Evolutionary conservation across 306 rosid genomes (phyloP), one percentile per base, ranked within the genome.

Genomic region (Cicer arietinum): DNA sequence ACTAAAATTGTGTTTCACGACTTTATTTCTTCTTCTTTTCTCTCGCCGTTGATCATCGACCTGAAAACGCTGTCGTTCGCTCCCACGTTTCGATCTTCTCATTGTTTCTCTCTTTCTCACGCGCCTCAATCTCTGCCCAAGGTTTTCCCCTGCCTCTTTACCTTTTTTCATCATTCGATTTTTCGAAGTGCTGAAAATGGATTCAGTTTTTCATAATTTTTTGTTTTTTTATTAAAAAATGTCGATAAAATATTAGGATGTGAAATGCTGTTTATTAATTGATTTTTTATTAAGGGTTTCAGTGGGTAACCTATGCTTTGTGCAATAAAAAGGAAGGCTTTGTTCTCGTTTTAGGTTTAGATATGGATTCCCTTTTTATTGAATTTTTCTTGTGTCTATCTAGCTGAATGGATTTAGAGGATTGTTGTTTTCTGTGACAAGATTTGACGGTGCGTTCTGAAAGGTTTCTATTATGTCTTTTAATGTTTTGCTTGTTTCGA

Each of bases 71-170:
- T 3, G 18, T 22, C 41, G 72, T 69, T 68, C 16, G 18, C 16
- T 16, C 37, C 39, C 48, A 51, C 16, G 17, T 4, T 64, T 65
- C 66, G 18, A 20, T 65, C 64, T 18, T 52, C 16, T 39, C 63
- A 11, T 11, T 11, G 7, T 20, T 73, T 8, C 0, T 48, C 48
- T 48, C n/a, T 8, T 18, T 73, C 46, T 44, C 58, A 10, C 46
- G 16, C 77, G 10, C 63, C 41, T 40, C 35, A 74, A 37, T 61
- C 79, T 74, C 20, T 18, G 35, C n/a, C n/a, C 7, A 76, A 76
- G 80, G 80, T 54, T 66, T 40, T 44, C 14, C 59, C 50, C 48
- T 51, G 0, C 48, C 80, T 56, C 59, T 7, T 7, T 7, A 67
- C 20, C 39, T 54, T 18, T 67, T 57, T 57, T 44, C 47, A 54